Percentiles rank a stretch among this genome's conserved stretches.
Conservation (phyloP, 2,329 filamentous ascomycete species). For the Chaetomiaceae sp. region DNA sequence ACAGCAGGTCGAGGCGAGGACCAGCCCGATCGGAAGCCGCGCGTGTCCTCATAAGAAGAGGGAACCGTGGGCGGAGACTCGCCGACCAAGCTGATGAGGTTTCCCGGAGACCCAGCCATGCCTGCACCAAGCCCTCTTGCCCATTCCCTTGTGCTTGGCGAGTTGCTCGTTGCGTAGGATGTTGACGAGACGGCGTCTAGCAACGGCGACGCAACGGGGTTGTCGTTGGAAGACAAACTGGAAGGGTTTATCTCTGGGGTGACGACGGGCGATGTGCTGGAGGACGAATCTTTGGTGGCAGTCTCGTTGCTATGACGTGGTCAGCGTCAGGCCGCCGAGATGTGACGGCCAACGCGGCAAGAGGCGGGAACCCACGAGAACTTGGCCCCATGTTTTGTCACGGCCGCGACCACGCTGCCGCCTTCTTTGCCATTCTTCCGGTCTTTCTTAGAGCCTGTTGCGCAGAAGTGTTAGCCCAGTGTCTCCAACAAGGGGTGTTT, state of each 20-base stretch:
- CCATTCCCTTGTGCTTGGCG: conserved; percentile 47
- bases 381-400: conserved; percentile 50
- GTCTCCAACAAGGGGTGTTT: neutral
- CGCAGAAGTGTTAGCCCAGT: conserved; percentile 21
- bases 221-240: conserved; percentile 39
- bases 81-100: conserved; percentile 47
- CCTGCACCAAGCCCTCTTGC: conserved; percentile 34
- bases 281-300: conserved; percentile 34
- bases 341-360: neutral
- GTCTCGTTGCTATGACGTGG: conserved; percentile 28
- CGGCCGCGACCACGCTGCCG: conserved; percentile 49
- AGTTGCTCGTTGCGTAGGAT: conserved; percentile 46
- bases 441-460: conserved; percentile 46
- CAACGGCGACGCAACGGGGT: conserved; percentile 41
- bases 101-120: conserved; percentile 49
- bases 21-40: conserved; percentile 42
- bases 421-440: conserved; percentile 53
- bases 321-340: conserved; percentile 11
- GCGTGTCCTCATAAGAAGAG: conserved; percentile 48
- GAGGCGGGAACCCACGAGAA: conserved; percentile 41
- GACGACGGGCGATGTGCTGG: conserved; percentile 42
- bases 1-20: conserved; percentile 43
- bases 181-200: conserved; percentile 46
- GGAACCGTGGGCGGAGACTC: conserved; percentile 51
- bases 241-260: conserved; percentile 45